Conservation (phyloP, 108 stramenopile genomes). For the Epithemia pelagica region DNA sequence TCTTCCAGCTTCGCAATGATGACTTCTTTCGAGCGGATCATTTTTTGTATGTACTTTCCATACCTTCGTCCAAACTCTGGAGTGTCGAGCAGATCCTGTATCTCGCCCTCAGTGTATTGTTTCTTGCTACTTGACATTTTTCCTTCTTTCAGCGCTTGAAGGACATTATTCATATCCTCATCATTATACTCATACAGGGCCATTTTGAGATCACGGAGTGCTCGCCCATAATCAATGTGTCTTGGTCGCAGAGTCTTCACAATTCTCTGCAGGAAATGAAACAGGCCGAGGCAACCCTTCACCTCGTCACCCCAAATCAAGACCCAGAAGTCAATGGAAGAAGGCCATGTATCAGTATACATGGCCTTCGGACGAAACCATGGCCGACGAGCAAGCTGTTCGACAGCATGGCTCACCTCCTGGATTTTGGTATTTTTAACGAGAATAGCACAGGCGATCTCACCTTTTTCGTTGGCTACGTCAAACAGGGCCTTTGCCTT, state of each 20-base stretch:
- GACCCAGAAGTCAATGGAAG: neutral
- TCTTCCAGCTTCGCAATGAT: too few species aligned
- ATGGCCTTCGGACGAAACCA: neutral
- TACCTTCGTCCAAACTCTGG: too few species aligned
- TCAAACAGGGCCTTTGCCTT: neutral
- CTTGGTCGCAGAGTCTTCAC: neutral
- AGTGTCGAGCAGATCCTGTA: too few species aligned
- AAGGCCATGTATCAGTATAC: neutral
- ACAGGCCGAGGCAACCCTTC: neutral
- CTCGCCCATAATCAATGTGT: neutral
- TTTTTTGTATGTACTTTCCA: too few species aligned
- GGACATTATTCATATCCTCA: neutral
- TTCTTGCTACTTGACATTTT: too few species aligned
- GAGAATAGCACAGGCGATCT: neutral
- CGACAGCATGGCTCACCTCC: neutral
- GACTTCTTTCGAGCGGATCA: too few species aligned
- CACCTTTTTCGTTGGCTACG: neutral
- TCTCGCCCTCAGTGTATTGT: too few species aligned
- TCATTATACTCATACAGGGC: neutral
- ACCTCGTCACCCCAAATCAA: neutral
- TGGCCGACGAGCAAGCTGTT: neutral
- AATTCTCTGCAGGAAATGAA: neutral
- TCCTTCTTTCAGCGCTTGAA: neutral
- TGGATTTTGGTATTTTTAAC: neutral
- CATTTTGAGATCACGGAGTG: neutral